Evolutionary conservation across 495 filamentous ascomycete genomes (phyloP), one percentile per base, ranked within the genome.

Genomic region (Penicillium alfredii): DNA sequence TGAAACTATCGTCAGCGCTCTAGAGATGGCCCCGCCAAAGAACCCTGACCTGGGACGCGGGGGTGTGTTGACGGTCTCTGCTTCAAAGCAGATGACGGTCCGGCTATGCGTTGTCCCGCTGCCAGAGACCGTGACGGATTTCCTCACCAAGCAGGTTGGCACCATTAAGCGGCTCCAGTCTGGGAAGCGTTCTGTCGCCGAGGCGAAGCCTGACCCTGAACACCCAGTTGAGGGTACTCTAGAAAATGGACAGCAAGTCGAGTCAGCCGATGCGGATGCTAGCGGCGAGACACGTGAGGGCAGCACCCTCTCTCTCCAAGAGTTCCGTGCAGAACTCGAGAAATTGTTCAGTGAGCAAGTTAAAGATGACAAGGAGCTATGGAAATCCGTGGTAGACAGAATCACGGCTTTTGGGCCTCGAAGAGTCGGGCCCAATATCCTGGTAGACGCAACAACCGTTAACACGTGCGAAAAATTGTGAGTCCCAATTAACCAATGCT

Each of bases 21-120:
- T 81, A 10, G 92, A 98, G 55, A 98, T 98, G 92, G 77, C 87
- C 2, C 77, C 88, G 0, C 84, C 88, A 0, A 88, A 72, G 44
- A 84, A 90, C 49, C 84, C 87, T 39, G 86, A 90, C 3, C 66
- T 95, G 14, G 87, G 89, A n/a, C 73, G 93, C 53, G 92, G 92
- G 20, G 81, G 77, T 0, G 81, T 94, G 0, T 59, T 86, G 12
- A 72, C 75, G 1, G 69, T 76, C 6, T 94, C 89, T 1, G 74
- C 80, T 26, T 94, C 86, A 14, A 94, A 90, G 58, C 86, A 92
- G 44, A 71, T 95, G 24, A 82, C 79, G 10, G 58, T 97, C 14
- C 77, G 79, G 6, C 52, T 99, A 11, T 71, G 83, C n/a, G 84
- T 94, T 2, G 58, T 81, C 20, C 92, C 92, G 0, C 60, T 99